Base-by-base conservation (phyloP, 2,329 filamentous ascomycete genomes). In the Cryphonectria radicalis region DNA sequence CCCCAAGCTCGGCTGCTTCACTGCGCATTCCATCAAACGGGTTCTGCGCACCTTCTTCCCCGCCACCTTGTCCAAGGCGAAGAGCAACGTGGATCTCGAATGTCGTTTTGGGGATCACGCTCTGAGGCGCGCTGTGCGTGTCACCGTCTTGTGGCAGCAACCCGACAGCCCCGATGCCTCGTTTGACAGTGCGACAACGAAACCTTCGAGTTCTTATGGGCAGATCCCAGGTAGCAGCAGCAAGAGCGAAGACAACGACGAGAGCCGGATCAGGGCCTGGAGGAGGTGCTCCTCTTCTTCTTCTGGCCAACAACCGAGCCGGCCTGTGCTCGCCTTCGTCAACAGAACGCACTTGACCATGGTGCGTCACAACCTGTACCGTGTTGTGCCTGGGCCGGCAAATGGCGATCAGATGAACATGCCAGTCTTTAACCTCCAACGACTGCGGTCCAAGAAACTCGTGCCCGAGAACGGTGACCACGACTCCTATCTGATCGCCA, bases 401-500 rank as follows among this genome's bases (percentile, higher is more conserved):
- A 76, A 78, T 35, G 77, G 74, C n/a, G 74, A 76, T 53, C 63
- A 57, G 3, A 74, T 73, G 42, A 89, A 89, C 73, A 77, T 77
- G 4, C 84, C 87, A 0, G 86, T 90, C 7, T 76, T 80, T 62
- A 80, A 82, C 6, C 78, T 90, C 13, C 85, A 87, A 69, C 76
- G 79, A 46, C 76, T 86, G 19, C 83, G 86, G 1, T 81, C 83
- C 6, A 86, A 84, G 75, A 78, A 79, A 63, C 79, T 89, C 4
- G 70, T 84, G 4, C 88, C 88, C 0, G 76, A 78, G 3, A 82
- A 89, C 65, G 72, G 77, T 1, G 83, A 89, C 65, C 84, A 87
- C 64, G 88, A 90, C 74, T 80, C 85, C 0, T 84, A 87, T 70
- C 80, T 89, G 50, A 80, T 87, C 6, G 86, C 83, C 28, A 81